Conservation (phyloP, 202 grass and related monocot genomes). For the Panicum virgatum region DNA sequence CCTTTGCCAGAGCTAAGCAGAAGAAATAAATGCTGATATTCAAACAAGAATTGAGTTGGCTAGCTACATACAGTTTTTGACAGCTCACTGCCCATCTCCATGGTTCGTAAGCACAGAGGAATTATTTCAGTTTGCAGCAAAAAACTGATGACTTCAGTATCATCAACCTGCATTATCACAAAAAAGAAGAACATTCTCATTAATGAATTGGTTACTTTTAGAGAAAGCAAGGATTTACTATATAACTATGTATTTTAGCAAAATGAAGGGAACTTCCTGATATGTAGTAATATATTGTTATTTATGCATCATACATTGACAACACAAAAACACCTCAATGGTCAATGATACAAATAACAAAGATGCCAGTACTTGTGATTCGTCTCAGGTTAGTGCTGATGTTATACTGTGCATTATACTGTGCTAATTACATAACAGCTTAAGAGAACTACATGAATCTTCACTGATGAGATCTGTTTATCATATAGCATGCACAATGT, state of each 20-base stretch:
- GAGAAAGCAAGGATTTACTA: not conserved
- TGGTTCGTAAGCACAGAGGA: slow-evolving; percentile 90
- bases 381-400: not conserved
- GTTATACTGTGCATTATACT: not conserved
- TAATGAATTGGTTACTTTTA: not conserved
- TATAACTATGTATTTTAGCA: not conserved
- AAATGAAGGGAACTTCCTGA: not conserved
- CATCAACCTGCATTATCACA: slow-evolving; percentile 72
- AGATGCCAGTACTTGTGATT: not conserved
- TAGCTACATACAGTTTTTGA: slow-evolving; percentile 82
- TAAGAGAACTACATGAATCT: slow-evolving; percentile 4
- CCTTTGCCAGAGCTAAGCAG: slow-evolving; percentile 20
- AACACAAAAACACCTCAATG: not conserved
- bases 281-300: not conserved
- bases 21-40: slow-evolving; percentile 27
- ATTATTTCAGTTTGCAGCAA: slow-evolving; percentile 99
- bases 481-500: slow-evolving; percentile 1
- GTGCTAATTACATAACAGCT: not conserved
- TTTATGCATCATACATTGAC: not conserved
- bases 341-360: slow-evolving; percentile 12
- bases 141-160: slow-evolving; percentile 98
- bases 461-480: not conserved
- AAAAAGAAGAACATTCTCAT: not conserved
- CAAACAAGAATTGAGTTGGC: slow-evolving; percentile 27
- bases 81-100: slow-evolving; percentile 99